Conservation (phyloP, 768 basidiomycete genomes). For the Mycena filopes region DNA sequence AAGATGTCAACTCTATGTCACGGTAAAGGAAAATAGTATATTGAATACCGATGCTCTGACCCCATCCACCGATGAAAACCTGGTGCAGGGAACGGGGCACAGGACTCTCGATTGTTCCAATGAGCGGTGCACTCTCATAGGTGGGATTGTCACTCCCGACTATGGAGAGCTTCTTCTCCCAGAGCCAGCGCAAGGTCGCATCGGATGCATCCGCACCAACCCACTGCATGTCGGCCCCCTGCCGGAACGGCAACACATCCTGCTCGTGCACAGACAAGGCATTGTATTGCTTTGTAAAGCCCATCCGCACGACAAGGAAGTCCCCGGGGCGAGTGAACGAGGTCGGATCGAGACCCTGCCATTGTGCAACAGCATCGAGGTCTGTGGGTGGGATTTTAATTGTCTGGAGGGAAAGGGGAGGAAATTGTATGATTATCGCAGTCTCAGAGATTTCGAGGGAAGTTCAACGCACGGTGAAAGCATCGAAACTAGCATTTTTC, state of each 20-base stretch:
- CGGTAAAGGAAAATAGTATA: no score
- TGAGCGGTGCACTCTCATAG: conserved; percentile 7
- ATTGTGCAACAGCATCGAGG: conserved; percentile 21
- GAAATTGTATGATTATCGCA: no score
- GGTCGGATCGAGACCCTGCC: conserved; percentile 25
- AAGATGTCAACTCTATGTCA: background rate
- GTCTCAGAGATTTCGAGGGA: no score
- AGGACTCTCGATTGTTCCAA: background rate
- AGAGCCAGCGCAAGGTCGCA: conserved; percentile 26
- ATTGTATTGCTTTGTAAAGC: conserved; percentile 25
- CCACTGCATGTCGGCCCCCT: background rate
- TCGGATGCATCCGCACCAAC: conserved; percentile 24
- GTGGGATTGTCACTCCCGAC: conserved; percentile 26
- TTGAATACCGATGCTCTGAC: conserved; percentile 14
- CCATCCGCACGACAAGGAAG: conserved; percentile 30
- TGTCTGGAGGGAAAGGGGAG: background rate
- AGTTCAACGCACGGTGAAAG: conserved; percentile 10
- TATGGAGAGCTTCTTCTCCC: conserved; percentile 28
- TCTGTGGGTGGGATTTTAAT: conserved; percentile 6
- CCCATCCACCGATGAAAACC: conserved; percentile 30
- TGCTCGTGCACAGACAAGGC: conserved; percentile 22
- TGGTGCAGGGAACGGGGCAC: conserved; percentile 20
- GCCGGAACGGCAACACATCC: conserved; percentile 12
- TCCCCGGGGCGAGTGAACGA: conserved; percentile 23
- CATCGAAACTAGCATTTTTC: conserved; percentile 13